Evolutionary conservation across 805 yeast species (phyloP), one percentile per base, ranked within the genome.

Genomic region (Komagataella mondaviorum): DNA sequence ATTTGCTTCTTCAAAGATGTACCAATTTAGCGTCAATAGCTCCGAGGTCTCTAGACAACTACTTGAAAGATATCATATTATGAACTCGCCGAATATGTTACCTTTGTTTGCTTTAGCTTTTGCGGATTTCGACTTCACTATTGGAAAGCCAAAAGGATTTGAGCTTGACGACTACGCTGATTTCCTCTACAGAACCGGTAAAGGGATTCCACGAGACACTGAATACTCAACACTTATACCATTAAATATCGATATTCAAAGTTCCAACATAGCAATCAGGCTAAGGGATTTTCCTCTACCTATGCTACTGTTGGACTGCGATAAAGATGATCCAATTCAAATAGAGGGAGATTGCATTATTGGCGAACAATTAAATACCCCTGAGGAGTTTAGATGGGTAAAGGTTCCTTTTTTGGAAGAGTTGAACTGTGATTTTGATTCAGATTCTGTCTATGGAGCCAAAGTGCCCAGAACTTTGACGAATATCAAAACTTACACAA

Each of bases 231-330:
- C 86, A 16, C 61, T 83, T 61, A 59, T 89, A 1, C 97, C 97
- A 0, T 58, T 81, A 51, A 69, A 69, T 62, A 47, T 85, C 14
- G 78, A 81, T 51, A 67, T 86, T 49, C 71, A 67, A n/a, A 69
- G 85, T 44, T 66, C 69, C 3, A 95, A 88, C 58, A 61, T 82
- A 10, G 67, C 93, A 53, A 73, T 81, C 58, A 91, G 86, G 61
- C 57, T 90, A 53, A 70, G 93, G 51, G 98, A 90, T 60, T 88
- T 85, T 60, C 97, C 97, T 0, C 60, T 91, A 14, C 97, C 98
- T 0, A 66, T 90, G 49, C 63, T 87, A 6, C 80, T 81, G 55
- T 77, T 90, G 55, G 12, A 20, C 7, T 30, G 39, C 5, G 39
- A 30, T 30, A 14, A 30, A 8, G 39, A 30, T 14, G 39, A 30